Conservation (phyloP, 805 yeast genomes). For the Hanseniaspora singularis region DNA sequence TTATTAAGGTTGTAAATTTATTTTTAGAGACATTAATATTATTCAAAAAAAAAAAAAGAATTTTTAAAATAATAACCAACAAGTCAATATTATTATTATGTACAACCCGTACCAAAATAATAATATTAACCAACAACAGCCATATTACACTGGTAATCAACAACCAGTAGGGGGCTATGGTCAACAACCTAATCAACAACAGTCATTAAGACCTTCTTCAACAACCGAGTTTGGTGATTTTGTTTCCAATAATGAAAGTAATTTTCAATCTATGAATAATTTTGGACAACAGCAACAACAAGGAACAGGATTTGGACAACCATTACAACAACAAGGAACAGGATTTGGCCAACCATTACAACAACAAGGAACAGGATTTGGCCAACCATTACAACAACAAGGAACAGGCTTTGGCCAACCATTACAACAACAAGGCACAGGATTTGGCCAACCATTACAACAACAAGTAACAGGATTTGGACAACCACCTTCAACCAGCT, state of each 20-base stretch:
- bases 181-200: conserved; percentile 16
- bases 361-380: conserved; percentile 13
- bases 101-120: conserved; percentile 1
- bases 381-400: conserved; percentile 18
- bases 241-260: conserved; percentile 16
- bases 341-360: conserved; percentile 11
- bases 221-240: conserved; percentile 19
- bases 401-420: conserved; percentile 20
- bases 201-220: conserved; percentile 14
- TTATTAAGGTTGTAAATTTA: too few species aligned
- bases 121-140: conserved; percentile 1
- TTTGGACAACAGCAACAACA: neutral
- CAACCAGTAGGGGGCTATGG: neutral
- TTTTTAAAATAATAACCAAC: neutral
- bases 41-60: neutral
- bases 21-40: too few species aligned
- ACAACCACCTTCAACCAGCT: conserved; percentile 18
- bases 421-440: conserved; percentile 21
- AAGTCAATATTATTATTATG: neutral
- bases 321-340: neutral
- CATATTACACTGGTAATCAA: conserved; percentile 1
- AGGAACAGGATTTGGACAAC: conserved; percentile 12
- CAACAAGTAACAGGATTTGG: conserved; percentile 27
- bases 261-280: neutral
- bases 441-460: conserved; percentile 22